phyloP scores from a whole-genome alignment of 2,329 filamentous ascomycete species.

The Calonectria fujianensis region DNA sequence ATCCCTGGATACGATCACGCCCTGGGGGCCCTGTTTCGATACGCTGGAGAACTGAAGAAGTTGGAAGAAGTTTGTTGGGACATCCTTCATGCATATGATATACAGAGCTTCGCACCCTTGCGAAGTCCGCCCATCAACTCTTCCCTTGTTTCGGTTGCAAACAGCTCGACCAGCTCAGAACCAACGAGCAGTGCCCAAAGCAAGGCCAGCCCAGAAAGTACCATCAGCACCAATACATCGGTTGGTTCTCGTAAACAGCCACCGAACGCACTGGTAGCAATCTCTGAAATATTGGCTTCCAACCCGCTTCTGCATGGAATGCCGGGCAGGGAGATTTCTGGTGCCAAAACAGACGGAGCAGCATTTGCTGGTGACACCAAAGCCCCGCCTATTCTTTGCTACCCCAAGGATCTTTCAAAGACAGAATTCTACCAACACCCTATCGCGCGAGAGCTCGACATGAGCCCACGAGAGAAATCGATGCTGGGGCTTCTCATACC shows the following conservation, averaged over 20 bases:
- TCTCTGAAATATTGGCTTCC: constrained; percentile 41
- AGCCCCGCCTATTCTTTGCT: constrained; percentile 57
- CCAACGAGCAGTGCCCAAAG: constrained; percentile 29
- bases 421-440: constrained; percentile 62
- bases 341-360: constrained; percentile 61
- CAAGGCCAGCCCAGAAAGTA: constrained; percentile 29
- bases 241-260: constrained; percentile 26
- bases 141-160: constrained; percentile 37
- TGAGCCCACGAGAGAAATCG: constrained; percentile 55
- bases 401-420: constrained; percentile 60
- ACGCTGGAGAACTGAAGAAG: constrained; percentile 60
- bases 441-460: constrained; percentile 56
- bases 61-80: constrained; percentile 57
- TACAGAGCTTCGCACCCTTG: constrained; percentile 21
- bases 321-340: constrained; percentile 63
- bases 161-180: constrained; percentile 40
- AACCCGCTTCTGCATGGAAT: constrained; percentile 67
- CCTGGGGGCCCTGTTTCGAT: constrained; percentile 56
- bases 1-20: constrained; percentile 56
- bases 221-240: constrained; percentile 38
- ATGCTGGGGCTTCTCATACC: constrained; percentile 60
- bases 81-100: constrained; percentile 49
- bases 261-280: constrained; percentile 4
- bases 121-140: constrained; percentile 35
- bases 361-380: constrained; percentile 58